A percentile compares a stretch with the other conserved stretches of the same genome.
Conservation (phyloP, 176 grass and related monocot genomes). For the Zoysia japonica region DNA sequence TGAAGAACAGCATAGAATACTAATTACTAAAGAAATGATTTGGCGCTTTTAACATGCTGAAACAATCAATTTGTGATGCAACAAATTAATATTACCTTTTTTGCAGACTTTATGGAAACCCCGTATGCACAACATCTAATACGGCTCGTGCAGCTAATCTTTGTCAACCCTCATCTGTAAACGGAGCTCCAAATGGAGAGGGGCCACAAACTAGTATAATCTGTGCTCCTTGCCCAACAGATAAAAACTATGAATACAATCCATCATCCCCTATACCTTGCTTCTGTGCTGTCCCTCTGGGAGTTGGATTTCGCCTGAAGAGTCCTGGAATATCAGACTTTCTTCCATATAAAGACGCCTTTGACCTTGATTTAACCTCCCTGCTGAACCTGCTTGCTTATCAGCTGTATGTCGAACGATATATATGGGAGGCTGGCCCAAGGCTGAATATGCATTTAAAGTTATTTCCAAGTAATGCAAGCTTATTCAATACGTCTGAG, state of each 20-base stretch:
- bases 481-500: conserved; percentile 63
- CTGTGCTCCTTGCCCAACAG: conserved; percentile 49
- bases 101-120: conserved; percentile 80
- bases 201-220: conserved; percentile 30
- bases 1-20: neutral
- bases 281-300: conserved; percentile 62
- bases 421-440: conserved; percentile 68
- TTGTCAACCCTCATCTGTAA: conserved; percentile 49
- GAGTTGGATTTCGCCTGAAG: conserved; percentile 84
- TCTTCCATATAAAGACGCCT: conserved; percentile 59
- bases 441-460: conserved; percentile 82
- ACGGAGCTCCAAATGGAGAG: conserved; percentile 34
- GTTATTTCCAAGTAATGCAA: conserved; percentile 70
- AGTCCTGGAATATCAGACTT: conserved; percentile 87
- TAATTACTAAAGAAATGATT: neutral
- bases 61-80: conserved; percentile 24
- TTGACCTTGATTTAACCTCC: conserved; percentile 53
- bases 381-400: conserved; percentile 48
- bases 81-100: conserved; percentile 27
- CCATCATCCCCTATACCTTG: conserved; percentile 66
- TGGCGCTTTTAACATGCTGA: neutral
- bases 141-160: conserved; percentile 40
- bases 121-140: conserved; percentile 59
- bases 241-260: conserved; percentile 67
- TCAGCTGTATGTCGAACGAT: conserved; percentile 69